Evolutionary conservation across 2,329 filamentous ascomycete species (phyloP).

Genomic region (Fonsecaea monophora): DNA sequence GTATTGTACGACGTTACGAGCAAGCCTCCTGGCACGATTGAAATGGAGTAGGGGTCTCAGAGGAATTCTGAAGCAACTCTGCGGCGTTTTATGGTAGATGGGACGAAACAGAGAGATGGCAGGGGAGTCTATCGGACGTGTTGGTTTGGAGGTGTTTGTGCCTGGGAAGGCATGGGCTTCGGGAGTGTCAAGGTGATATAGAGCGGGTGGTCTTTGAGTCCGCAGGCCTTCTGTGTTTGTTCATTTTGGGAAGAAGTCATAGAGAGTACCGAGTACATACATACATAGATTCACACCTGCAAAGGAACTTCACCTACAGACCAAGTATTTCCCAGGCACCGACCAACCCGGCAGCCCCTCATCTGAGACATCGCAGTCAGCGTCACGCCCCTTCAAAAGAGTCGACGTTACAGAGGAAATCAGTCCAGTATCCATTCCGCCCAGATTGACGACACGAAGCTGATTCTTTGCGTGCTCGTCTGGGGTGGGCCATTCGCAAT

Average conservation of each 20-base stretch:
- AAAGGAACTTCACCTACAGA: slow-evolving; percentile 7
- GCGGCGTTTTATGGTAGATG: background rate
- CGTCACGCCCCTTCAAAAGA: too few relatives aligned
- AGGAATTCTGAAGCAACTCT: background rate
- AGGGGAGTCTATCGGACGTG: background rate
- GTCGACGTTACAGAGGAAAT: too few relatives aligned
- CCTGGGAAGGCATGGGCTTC: background rate
- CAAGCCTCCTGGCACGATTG: slow-evolving; percentile 75
- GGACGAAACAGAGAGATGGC: background rate
- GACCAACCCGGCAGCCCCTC: background rate
- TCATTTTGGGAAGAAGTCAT: background rate
- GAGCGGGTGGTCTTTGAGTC: background rate
- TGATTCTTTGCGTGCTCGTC: slow-evolving; percentile 4
- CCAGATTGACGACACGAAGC: background rate
- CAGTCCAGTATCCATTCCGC: background rate
- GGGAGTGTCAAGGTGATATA: background rate
- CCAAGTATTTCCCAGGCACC: background rate
- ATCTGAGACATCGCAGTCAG: too few relatives aligned
- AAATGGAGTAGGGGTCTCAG: slow-evolving; percentile 65
- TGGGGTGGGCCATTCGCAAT: background rate
- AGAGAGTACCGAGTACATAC: background rate
- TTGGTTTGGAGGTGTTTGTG: background rate
- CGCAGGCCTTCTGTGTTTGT: background rate
- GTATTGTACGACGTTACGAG: slow-evolving; percentile 66
- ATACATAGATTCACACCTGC: slow-evolving; percentile 11